A percentile compares a stretch with the other conserved stretches of the same genome.
phyloP scores from a whole-genome alignment of 345 rosid species.

The Linum usitatissimum region DNA sequence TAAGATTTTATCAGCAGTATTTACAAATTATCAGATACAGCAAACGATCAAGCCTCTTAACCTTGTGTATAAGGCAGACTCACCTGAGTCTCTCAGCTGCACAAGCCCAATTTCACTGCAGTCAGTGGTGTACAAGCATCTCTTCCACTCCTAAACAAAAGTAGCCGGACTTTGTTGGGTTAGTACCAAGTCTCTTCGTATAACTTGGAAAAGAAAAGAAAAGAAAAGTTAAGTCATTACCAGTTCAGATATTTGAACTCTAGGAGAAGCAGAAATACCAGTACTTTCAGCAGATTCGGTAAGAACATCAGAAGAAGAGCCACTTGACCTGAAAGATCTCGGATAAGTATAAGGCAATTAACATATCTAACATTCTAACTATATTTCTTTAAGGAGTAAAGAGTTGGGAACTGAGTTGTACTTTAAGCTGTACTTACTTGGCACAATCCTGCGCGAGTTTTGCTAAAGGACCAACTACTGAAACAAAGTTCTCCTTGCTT shows the following conservation, averaged over 20 bases:
- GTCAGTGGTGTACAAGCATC: constrained; percentile 64
- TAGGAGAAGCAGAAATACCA: constrained; percentile 33
- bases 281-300: constrained; percentile 38
- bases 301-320: constrained; percentile 34
- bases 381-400: neutral
- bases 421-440: constrained; percentile 39
- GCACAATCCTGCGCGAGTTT: constrained; percentile 51
- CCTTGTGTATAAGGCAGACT: constrained; percentile 10
- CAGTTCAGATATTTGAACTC: constrained; percentile 52
- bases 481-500: constrained; percentile 76
- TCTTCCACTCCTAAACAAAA: constrained; percentile 63
- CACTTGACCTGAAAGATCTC: constrained; percentile 41
- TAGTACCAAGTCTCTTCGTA: constrained; percentile 4
- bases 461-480: constrained; percentile 66
- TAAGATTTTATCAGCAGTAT: constrained; percentile 11
- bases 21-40: neutral
- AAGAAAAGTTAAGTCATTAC: constrained; percentile 25
- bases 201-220: neutral
- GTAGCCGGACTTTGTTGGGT: constrained; percentile 11
- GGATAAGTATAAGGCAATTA: constrained; percentile 10
- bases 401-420: neutral
- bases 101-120: constrained; percentile 87
- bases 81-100: constrained; percentile 50
- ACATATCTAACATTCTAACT: neutral
- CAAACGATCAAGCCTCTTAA: neutral